Evolutionary conservation across 495 filamentous ascomycete genomes (phyloP).

Genomic region (Hypomontagnella submonticulosa): DNA sequence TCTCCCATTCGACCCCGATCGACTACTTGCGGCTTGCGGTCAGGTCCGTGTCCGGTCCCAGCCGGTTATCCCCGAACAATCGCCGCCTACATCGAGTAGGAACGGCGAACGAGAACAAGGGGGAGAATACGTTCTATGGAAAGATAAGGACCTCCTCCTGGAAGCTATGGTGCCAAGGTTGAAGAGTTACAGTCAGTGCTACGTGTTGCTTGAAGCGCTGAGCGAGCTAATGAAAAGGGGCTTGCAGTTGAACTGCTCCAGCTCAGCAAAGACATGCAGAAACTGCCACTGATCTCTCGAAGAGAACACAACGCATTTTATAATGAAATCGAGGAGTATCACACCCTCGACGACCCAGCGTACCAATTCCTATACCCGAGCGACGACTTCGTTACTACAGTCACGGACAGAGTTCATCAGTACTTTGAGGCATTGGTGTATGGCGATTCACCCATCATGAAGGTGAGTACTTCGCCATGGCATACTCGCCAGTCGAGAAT

Average conservation of each 20-base stretch:
- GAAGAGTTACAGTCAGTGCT: slow-evolving; percentile 13
- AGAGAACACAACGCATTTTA: slow-evolving; percentile 15
- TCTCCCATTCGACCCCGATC: slow-evolving; percentile 4
- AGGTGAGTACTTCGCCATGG: slow-evolving; percentile 1
- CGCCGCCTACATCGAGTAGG: neutral
- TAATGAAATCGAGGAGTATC: neutral
- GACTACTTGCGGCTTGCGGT: slow-evolving; percentile 3
- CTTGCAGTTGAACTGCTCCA: slow-evolving; percentile 16
- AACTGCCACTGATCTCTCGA: slow-evolving; percentile 16
- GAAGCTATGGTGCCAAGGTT: slow-evolving; percentile 10
- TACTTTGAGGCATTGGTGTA: slow-evolving; percentile 23
- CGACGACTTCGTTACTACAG: slow-evolving; percentile 14
- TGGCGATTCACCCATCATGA: neutral
- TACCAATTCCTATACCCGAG: slow-evolving; percentile 16
- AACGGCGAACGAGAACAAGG: neutral
- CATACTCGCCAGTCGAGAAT: neutral
- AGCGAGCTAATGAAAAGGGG: slow-evolving; percentile 14
- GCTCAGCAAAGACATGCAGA: slow-evolving; percentile 14
- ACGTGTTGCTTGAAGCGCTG: neutral
- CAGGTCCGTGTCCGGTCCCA: neutral
- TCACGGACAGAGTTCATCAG: slow-evolving; percentile 11
- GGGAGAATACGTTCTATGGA: slow-evolving; percentile 9
- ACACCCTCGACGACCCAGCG: slow-evolving; percentile 1
- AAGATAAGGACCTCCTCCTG: slow-evolving; percentile 20
- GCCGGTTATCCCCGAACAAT: neutral